phyloP scores from a whole-genome alignment of 306 rosid species.

The Quercus wislizeni region DNA sequence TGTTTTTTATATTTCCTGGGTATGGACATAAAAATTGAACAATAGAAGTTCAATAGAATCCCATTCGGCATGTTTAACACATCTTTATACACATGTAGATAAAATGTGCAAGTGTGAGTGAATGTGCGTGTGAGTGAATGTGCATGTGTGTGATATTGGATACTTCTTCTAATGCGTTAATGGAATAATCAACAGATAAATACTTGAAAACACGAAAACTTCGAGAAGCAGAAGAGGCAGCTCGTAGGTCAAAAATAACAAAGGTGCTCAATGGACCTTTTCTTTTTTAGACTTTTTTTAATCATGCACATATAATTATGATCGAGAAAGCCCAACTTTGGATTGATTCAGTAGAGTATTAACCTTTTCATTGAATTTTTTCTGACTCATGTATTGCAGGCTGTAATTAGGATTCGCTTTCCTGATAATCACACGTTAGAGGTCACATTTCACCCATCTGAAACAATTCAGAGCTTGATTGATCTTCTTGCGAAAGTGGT shows the following conservation, averaged over 20 bases:
- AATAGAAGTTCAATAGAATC: background rate
- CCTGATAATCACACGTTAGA: slow-evolving; percentile 92
- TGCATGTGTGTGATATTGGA: background rate
- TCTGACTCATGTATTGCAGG: slow-evolving; percentile 47
- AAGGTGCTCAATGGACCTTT: slow-evolving; percentile 41
- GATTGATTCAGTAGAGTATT: background rate
- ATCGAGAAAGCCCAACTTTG: background rate
- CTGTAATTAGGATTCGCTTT: slow-evolving; percentile 80
- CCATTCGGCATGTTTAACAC: background rate
- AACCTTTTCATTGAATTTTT: slow-evolving; percentile 12
- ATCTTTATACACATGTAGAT: background rate
- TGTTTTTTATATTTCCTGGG: background rate
- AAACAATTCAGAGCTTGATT: slow-evolving; percentile 67
- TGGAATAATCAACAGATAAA: slow-evolving; percentile 51
- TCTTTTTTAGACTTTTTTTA: background rate
- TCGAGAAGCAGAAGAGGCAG: slow-evolving; percentile 82
- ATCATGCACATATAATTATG: background rate
- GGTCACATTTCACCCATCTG: slow-evolving; percentile 81
- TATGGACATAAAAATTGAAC: background rate
- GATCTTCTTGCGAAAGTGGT: slow-evolving; percentile 75
- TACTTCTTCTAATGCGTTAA: background rate
- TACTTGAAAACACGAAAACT: slow-evolving; percentile 73
- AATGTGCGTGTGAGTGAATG: background rate
- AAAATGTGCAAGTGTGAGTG: background rate
- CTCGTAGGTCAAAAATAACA: slow-evolving; percentile 73